Percentiles rank a stretch among this genome's conserved stretches.
phyloP scores from a whole-genome alignment of 179 eudicot species.

The Drosera spatulata region DNA sequence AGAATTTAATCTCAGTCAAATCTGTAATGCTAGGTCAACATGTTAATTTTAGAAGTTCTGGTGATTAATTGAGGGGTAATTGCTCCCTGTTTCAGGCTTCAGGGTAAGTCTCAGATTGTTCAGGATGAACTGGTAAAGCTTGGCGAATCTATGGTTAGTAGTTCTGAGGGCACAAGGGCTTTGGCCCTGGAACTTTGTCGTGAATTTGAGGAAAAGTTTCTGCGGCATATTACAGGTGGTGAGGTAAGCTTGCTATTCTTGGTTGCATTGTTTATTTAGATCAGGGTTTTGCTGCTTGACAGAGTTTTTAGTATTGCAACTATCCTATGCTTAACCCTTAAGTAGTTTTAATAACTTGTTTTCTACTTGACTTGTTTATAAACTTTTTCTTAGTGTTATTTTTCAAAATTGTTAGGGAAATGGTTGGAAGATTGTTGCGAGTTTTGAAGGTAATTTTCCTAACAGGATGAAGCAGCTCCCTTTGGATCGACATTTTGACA shows the following conservation, averaged over 20 bases:
- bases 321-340: no score
- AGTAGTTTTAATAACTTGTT: no score
- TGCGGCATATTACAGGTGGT: conserved; percentile 84
- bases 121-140: conserved; percentile 94
- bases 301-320: not conserved
- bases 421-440: conserved; percentile 96
- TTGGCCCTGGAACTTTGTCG: conserved; percentile 98
- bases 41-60: no score
- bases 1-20: no score
- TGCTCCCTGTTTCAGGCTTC: conserved; percentile 52
- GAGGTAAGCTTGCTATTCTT: conserved; percentile 49
- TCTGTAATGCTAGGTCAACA: no score
- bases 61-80: not conserved
- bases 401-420: conserved; percentile 42
- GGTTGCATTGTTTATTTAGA: not conserved
- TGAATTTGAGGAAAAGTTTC: conserved; percentile 97
- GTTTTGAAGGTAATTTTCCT: conserved; percentile 98
- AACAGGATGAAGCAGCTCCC: conserved; percentile 98
- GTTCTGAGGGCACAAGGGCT: conserved; percentile 88
- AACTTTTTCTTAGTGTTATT: not conserved
- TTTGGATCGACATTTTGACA: conserved; percentile 91
- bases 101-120: conserved; percentile 90
- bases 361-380: no score
- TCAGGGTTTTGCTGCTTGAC: not conserved
- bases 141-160: conserved; percentile 85